phyloP scores from a whole-genome alignment of 1,284 basidiomycete species.

The Garcileccinum viscosum region DNA sequence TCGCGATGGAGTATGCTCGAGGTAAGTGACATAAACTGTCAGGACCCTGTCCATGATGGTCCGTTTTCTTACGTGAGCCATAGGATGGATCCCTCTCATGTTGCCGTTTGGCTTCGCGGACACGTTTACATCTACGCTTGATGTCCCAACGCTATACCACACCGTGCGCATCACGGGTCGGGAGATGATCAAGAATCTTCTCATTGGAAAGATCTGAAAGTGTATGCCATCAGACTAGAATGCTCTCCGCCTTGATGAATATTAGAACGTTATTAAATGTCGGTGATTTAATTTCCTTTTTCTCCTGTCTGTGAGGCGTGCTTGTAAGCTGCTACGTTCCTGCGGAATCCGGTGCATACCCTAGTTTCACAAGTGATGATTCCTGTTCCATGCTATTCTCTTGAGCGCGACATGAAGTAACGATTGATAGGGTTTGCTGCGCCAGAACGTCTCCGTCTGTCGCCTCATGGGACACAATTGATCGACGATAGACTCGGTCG shows the following conservation, averaged over 20 bases:
- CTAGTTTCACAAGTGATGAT: neutral
- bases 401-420: neutral
- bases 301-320: neutral
- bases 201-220: slow-evolving; percentile 84
- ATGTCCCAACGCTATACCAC: slow-evolving; percentile 82
- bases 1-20: slow-evolving; percentile 92
- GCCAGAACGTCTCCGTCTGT: neutral
- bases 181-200: slow-evolving; percentile 83
- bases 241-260: neutral
- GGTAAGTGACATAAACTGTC: slow-evolving; percentile 53
- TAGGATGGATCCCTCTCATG: slow-evolving; percentile 92
- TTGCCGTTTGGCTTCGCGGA: slow-evolving; percentile 93
- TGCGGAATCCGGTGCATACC: slow-evolving; percentile 1
- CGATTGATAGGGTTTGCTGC: slow-evolving; percentile 3
- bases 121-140: slow-evolving; percentile 86
- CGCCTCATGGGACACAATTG: slow-evolving; percentile 10
- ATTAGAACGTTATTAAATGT: slow-evolving; percentile 9
- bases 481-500: slow-evolving; percentile 4
- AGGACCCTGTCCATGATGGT: slow-evolving; percentile 16
- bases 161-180: slow-evolving; percentile 82
- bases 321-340: neutral
- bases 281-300: neutral
- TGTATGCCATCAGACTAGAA: neutral
- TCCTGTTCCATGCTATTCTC: slow-evolving; percentile 3
- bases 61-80: neutral